A percentile compares a stretch with the other conserved stretches of the same genome.
These are phyloP conservation scores for Claviceps spartinae DNA, from an alignment of 2,329 filamentous ascomycete genomes.

Conservation along the genomic window DNA sequence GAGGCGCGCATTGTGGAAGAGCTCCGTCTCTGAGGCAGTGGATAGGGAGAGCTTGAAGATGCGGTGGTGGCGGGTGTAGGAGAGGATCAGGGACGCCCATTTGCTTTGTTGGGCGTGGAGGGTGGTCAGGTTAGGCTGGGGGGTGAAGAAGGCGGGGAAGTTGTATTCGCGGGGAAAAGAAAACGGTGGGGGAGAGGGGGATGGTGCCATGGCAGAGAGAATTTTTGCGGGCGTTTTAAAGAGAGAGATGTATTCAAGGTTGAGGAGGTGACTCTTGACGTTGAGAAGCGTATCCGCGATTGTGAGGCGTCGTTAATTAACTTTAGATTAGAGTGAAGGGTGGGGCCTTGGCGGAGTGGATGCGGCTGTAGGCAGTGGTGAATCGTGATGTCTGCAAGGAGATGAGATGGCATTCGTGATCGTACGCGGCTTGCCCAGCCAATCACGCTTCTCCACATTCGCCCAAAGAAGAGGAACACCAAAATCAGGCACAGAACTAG, in stretches of 20 bases:
- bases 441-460: neutral
- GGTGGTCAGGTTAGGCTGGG: slow-evolving; percentile 60
- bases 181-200: neutral
- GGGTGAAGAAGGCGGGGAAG: slow-evolving; percentile 79
- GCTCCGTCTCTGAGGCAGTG: slow-evolving; percentile 35
- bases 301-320: neutral
- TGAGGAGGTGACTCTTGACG: too few species aligned
- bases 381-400: too few species aligned
- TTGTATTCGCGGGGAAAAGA: slow-evolving; percentile 50
- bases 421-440: neutral
- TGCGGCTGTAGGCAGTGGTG: neutral
- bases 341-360: neutral
- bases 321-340: neutral
- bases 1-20: slow-evolving; percentile 46
- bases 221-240: neutral
- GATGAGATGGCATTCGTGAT: too few species aligned
- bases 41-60: slow-evolving; percentile 61
- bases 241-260: neutral
- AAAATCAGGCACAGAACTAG: too few species aligned
- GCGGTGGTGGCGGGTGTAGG: slow-evolving; percentile 68
- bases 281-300: neutral
- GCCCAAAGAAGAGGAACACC: too few species aligned
- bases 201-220: neutral
- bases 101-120: slow-evolving; percentile 64
- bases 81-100: slow-evolving; percentile 75